These are phyloP conservation scores for Umbilicus rupestris DNA, from an alignment of 164 flowering plant species.

Conservation along the genomic window DNA sequence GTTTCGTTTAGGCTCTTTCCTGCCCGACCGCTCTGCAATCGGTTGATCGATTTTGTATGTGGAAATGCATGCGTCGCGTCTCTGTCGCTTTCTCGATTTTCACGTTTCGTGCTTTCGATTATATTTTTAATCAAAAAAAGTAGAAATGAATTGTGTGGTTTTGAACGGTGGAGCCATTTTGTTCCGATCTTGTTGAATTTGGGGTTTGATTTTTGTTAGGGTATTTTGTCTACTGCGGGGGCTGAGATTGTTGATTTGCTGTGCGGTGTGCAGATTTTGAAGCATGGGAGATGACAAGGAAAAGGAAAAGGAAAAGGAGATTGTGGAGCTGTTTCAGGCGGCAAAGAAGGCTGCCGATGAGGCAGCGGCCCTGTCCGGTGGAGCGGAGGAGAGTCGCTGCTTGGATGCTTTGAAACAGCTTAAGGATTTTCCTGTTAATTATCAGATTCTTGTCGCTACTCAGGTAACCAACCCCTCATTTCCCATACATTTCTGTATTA, in stretches of 20 bases:
- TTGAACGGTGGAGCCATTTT: neutral
- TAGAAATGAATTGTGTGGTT: neutral
- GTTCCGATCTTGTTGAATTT: slow-evolving; percentile 4
- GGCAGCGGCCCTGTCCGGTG: neutral
- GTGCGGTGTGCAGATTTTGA: neutral
- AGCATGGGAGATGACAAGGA: neutral
- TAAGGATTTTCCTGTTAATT: slow-evolving; percentile 9
- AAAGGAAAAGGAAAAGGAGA: slow-evolving; percentile 9
- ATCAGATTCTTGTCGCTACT: slow-evolving; percentile 7
- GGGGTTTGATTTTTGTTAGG: neutral
- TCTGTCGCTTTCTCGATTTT: neutral
- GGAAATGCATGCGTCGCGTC: neutral
- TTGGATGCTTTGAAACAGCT: slow-evolving; percentile 13
- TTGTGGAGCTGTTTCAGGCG: slow-evolving; percentile 8
- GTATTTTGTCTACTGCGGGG: neutral
- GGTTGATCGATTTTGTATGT: neutral
- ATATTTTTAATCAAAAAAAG: too few relatives aligned
- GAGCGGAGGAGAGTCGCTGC: slow-evolving; percentile 10
- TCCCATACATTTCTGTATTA: too few relatives aligned
- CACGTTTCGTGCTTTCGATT: too few relatives aligned
- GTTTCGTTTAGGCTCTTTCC: too few relatives aligned
- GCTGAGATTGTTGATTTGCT: neutral
- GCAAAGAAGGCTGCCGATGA: slow-evolving; percentile 10
- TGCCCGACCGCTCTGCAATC: too few relatives aligned
- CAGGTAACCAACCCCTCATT: neutral